These are phyloP conservation scores for Wickerhamomyces sp. DNA, from an alignment of 1,139 yeast species.

Conservation along the genomic window DNA sequence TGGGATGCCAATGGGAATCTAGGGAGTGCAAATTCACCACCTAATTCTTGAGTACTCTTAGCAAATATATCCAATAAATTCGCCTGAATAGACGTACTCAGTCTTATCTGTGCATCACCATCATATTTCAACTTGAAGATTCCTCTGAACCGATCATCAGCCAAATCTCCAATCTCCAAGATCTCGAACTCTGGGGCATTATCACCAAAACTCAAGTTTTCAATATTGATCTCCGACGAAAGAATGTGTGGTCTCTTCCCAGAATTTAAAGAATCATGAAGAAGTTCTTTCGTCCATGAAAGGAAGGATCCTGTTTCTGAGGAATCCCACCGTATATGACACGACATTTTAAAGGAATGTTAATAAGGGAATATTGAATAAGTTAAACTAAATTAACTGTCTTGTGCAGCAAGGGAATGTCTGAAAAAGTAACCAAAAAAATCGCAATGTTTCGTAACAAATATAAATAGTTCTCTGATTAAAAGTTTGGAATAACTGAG, in stretches of 20 bases:
- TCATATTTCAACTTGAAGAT: slow-evolving; percentile 76
- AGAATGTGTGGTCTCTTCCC: slow-evolving; percentile 73
- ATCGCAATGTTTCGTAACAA: too few species aligned
- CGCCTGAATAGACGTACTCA: slow-evolving; percentile 82
- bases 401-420: neutral
- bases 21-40: slow-evolving; percentile 54
- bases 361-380: neutral
- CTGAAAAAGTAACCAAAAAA: neutral
- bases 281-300: slow-evolving; percentile 60
- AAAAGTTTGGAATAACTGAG: too few species aligned
- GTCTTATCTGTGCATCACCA: slow-evolving; percentile 77
- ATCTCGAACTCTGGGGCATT: slow-evolving; percentile 78
- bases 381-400: neutral
- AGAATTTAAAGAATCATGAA: slow-evolving; percentile 75
- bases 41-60: slow-evolving; percentile 40
- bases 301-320: slow-evolving; percentile 66
- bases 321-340: slow-evolving; percentile 77
- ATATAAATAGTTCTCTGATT: too few species aligned
- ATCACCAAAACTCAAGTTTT: slow-evolving; percentile 74
- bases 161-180: slow-evolving; percentile 81
- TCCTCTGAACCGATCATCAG: slow-evolving; percentile 75
- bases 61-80: slow-evolving; percentile 73
- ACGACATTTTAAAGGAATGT: slow-evolving; percentile 49
- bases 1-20: slow-evolving; percentile 62
- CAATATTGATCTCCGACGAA: slow-evolving; percentile 68